These are phyloP conservation scores for Spergularia azorica DNA, from an alignment of 179 eudicot species.

Conservation along the genomic window DNA sequence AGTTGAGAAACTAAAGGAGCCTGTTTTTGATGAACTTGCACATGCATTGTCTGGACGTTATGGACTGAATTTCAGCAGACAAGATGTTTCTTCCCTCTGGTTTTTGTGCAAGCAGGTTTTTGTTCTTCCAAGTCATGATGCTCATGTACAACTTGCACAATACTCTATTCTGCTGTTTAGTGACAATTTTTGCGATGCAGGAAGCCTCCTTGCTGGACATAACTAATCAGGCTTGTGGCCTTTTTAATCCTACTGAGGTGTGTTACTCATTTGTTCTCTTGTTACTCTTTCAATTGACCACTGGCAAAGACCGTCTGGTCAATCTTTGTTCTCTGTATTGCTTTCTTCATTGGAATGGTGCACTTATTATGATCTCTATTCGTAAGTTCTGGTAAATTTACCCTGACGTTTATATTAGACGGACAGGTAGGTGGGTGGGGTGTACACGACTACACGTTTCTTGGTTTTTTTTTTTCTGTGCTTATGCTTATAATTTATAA, in stretches of 20 bases:
- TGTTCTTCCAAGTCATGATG: conserved; percentile 3
- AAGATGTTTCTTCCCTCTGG: conserved; percentile 85
- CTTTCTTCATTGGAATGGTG: background rate
- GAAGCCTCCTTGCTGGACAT: conserved; percentile 84
- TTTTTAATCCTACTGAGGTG: conserved; percentile 77
- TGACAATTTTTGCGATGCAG: conserved; percentile 40
- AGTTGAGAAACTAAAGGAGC: conserved; percentile 83
- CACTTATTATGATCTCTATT: background rate
- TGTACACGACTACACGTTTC: background rate
- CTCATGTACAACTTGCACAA: background rate
- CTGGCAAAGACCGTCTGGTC: background rate
- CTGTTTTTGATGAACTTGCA: conserved; percentile 68
- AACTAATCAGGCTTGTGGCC: conserved; percentile 86
- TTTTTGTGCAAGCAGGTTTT: conserved; percentile 90
- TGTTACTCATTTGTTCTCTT: conserved; percentile 27
- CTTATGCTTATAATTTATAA: background rate
- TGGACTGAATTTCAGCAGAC: conserved; percentile 70
- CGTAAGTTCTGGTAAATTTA: background rate
- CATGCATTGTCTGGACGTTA: conserved; percentile 54
- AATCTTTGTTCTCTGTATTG: background rate
- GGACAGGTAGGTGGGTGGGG: background rate
- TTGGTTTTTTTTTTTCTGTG: background rate
- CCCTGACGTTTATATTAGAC: background rate
- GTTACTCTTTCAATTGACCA: background rate
- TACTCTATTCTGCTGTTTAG: background rate